Evolutionary conservation across 306 rosid species (phyloP), one percentile per base, ranked within the genome.

Genomic region (Glycine tomentella): DNA sequence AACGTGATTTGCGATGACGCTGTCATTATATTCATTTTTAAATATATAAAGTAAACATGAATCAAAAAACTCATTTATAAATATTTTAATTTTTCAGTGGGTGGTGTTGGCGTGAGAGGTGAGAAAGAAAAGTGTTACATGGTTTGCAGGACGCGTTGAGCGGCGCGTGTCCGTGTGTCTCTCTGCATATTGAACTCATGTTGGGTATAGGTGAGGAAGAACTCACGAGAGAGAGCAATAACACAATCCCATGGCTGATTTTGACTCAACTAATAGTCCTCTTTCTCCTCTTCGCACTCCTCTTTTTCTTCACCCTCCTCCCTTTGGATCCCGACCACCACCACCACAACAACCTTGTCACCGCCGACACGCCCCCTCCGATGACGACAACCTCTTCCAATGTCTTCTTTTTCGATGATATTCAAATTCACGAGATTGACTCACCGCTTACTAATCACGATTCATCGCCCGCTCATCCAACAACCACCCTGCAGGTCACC

Each of bases 171-270:
- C 20, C 20, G 20, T 20, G 20, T 20, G 20, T 20, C 0, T 25
- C 31, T 25, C 31, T 25, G 31, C 31, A 25, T 0, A 25, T 25
- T 25, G 31, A 25, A 25, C 31, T 25, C 31, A 25, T 92, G 97
- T 82, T 87, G 25, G 77, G 84, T 74, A 86, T 82, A 44, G 93
- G 89, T 55, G 93, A 90, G 42, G 61, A 55, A 15, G 93, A 88
- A 13, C 33, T 95, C 14, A 46, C 80, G 3, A 8, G 74, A 13
- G 72, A 81, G 62, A 89, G 78, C 78, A 79, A 63, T 75, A 82
- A 67, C 75, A 82, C 72, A 76, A 72, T 91, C 55, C 94, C 99
- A 68, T 95, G 96, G 96, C 83, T 95, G n/a, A 89, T 95, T 50
- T 92, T 94, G 90, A 89, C 89, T 76, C 99, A 93, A 65, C 75